A percentile compares a stretch with the other conserved stretches of the same genome.
phyloP scores from a whole-genome alignment of 306 rosid genomes.

The Lotus japonicus region DNA sequence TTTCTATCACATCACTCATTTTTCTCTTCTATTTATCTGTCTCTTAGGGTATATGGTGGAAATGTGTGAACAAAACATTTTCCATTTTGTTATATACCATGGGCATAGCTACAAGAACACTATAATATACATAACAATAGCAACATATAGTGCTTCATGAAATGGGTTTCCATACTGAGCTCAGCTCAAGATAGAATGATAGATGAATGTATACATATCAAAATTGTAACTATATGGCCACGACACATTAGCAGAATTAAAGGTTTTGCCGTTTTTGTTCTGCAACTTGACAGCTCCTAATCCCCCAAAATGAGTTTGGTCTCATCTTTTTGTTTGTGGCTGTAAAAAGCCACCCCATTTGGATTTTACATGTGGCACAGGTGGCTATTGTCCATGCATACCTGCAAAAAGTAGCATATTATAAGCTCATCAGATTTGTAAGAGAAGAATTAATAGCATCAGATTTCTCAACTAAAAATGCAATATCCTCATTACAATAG shows the following conservation, averaged over 20 bases:
- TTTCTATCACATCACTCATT: no score
- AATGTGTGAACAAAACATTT: no score
- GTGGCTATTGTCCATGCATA: conserved; percentile 78
- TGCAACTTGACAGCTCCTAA: conserved; percentile 70
- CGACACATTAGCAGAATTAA: no score
- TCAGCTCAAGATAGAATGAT: no score
- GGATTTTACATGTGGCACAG: conserved; percentile 67
- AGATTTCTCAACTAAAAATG: no score
- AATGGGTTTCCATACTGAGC: not conserved
- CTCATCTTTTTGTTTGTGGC: conserved; percentile 60
- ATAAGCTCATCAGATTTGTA: no score
- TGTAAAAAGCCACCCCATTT: conserved; percentile 87
- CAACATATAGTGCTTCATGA: not conserved
- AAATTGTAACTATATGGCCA: not conserved
- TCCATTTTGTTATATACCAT: no score
- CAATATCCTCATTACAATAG: no score
- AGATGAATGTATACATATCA: not conserved
- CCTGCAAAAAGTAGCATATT: conserved; percentile 49
- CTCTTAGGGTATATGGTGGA: no score
- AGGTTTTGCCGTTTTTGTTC: not conserved
- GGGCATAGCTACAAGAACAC: no score
- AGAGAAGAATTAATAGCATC: no score
- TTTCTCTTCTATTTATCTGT: no score
- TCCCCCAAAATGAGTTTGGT: conserved; percentile 83
- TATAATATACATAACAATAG: not conserved